Percentiles rank a stretch among this genome's conserved stretches.
These are phyloP conservation scores for Tubosaeta sp. DNA, from an alignment of 768 basidiomycete genomes.

Conservation along the genomic window DNA sequence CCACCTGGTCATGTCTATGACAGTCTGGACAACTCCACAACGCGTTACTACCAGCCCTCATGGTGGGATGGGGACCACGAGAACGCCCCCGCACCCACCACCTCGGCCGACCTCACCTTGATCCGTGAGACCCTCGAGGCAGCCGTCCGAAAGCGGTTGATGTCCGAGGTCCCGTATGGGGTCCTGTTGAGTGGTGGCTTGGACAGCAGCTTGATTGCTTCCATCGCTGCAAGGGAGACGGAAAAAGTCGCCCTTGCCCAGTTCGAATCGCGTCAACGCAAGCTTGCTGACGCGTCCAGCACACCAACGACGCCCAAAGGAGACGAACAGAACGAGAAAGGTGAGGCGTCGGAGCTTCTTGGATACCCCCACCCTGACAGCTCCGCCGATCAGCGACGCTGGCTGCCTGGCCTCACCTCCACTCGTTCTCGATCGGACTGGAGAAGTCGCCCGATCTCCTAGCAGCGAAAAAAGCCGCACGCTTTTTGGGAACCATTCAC, in stretches of 20 bases:
- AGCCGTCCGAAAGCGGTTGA: slow-evolving; percentile 90
- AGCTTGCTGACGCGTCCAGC: slow-evolving; percentile 47
- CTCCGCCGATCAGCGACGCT: slow-evolving; percentile 50
- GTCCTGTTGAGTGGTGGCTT: slow-evolving; percentile 93
- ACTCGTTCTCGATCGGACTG: slow-evolving; percentile 96
- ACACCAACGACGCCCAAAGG: slow-evolving; percentile 54
- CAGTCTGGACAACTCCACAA: slow-evolving; percentile 71
- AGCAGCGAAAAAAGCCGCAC: slow-evolving; percentile 90
- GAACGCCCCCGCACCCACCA: slow-evolving; percentile 52
- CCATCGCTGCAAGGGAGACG: slow-evolving; percentile 92
- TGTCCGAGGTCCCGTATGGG: slow-evolving; percentile 98
- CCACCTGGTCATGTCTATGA: slow-evolving; percentile 98
- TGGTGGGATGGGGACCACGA: slow-evolving; percentile 89
- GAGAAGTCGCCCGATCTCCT: slow-evolving; percentile 93
- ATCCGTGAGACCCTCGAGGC: slow-evolving; percentile 83
- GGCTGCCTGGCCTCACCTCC: slow-evolving; percentile 90
- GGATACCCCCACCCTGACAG: neutral
- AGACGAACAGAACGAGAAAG: slow-evolving; percentile 46
- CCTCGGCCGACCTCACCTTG: slow-evolving; percentile 56
- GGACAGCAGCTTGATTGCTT: slow-evolving; percentile 93
- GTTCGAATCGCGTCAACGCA: slow-evolving; percentile 62
- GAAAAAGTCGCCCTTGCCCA: slow-evolving; percentile 85
- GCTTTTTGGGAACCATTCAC: slow-evolving; percentile 90
- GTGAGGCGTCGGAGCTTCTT: slow-evolving; percentile 33
- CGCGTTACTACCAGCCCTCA: slow-evolving; percentile 79